phyloP scores from a whole-genome alignment of 1,284 basidiomycete genomes.

The Apiotrichum porosum region DNA sequence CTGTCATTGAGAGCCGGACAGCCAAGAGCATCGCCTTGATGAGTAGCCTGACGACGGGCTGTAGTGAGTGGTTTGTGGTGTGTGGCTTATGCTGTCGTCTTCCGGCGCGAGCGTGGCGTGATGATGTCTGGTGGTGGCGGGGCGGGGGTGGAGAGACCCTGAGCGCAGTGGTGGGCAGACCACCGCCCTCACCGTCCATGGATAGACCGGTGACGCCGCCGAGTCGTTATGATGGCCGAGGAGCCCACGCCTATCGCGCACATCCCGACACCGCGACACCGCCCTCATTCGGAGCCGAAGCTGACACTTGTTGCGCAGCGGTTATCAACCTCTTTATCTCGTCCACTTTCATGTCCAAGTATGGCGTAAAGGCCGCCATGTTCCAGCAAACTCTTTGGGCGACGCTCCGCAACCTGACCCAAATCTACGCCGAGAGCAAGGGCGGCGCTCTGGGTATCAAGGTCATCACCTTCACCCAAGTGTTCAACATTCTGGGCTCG shows the following conservation, averaged over 20 bases:
- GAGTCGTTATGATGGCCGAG: too few relatives aligned
- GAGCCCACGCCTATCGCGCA: too few relatives aligned
- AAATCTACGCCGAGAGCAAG: slow-evolving; percentile 33
- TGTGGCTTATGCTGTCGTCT: too few relatives aligned
- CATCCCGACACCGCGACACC: too few relatives aligned
- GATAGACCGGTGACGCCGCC: too few relatives aligned
- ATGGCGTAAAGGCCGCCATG: slow-evolving; percentile 41
- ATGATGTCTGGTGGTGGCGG: too few relatives aligned
- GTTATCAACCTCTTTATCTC: slow-evolving; percentile 45
- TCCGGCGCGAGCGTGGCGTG: too few relatives aligned
- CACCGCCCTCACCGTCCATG: too few relatives aligned
- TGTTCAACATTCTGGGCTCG: slow-evolving; percentile 43
- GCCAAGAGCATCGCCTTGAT: slow-evolving; percentile 35
- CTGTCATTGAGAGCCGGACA: slow-evolving; percentile 29
- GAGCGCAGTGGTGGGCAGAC: too few relatives aligned
- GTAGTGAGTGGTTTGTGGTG: slow-evolving; percentile 26
- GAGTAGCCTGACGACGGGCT: slow-evolving; percentile 26
- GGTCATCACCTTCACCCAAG: slow-evolving; percentile 41
- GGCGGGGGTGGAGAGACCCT: too few relatives aligned
- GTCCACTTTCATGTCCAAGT: slow-evolving; percentile 34
- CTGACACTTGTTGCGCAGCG: slow-evolving; percentile 12
- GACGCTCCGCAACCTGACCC: slow-evolving; percentile 36
- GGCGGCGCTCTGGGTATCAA: slow-evolving; percentile 32
- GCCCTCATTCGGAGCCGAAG: neutral
- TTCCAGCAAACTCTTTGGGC: slow-evolving; percentile 45